Base-by-base conservation (phyloP, 257 asterid genomes). In the Prunella vulgaris region DNA sequence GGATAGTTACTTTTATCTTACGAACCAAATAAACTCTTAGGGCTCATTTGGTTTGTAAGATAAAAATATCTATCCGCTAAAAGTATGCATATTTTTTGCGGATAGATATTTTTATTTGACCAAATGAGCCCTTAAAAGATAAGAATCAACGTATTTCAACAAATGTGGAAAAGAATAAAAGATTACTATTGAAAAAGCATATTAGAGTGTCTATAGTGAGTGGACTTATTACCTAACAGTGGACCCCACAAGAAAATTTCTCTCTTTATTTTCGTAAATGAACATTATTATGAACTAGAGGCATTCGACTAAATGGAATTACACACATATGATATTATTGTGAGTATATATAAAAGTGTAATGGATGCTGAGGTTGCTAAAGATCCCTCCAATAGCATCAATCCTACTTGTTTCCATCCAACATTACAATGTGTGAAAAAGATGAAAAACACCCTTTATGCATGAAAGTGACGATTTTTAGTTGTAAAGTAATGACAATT, bases 391-490 rank as follows among this genome's bases (percentile, higher is more conserved):
- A 40, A 40, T 0, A 13, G 49, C 49, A 40, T 10, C 52, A 53
- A 62, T 24, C 2, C 0, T 56, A 40, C 30, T 54, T 13, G 15
- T 52, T 32, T 38, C 42, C 12, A 25, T 56, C 73, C 65, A 68
- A 54, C 73, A 68, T 38, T 56, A 58, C 74, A 70, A 25, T 46
- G 28, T 70, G 56, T 68, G 53, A 13, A 68, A 69, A 57, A 35
- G 49, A 22, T 32, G 66, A 21, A 57, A 3, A 15, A 27, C n/a
- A n/a, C n/a, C n/a, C n/a, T n/a, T n/a, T n/a, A n/a, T n/a, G n/a
- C n/a, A 67, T 61, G 64, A 71, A 71, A 63, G 70, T 60, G 12
- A 7, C 7, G 44, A 28, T 28, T 30, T 60, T 10, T 61, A 37
- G 76, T 25, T 63, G 65, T 53, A 72, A 64, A 72, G 71, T 46